These are phyloP conservation scores for Suhomyces pyralidae DNA, from an alignment of 805 yeast genomes.

Conservation along the genomic window DNA sequence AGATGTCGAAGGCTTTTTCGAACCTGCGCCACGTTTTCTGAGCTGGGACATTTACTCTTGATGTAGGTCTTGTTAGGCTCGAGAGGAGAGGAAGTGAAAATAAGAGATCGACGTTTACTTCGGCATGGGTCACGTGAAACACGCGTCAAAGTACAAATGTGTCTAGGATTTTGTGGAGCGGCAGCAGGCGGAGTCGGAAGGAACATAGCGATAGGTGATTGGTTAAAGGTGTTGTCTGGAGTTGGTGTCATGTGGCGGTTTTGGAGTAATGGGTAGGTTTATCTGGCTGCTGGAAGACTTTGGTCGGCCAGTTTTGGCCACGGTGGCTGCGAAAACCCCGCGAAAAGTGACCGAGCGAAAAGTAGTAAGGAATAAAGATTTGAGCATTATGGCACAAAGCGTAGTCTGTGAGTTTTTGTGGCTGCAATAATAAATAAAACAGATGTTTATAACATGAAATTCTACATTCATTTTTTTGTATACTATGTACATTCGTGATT, in stretches of 20 bases:
- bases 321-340: neutral
- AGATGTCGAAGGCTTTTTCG: neutral
- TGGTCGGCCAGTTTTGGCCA: neutral
- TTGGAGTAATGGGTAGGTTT: neutral
- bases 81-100: neutral
- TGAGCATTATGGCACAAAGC: neutral
- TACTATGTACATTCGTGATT: neutral
- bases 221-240: neutral
- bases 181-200: neutral
- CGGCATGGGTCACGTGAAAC: neutral
- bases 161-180: neutral
- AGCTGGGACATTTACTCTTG: neutral
- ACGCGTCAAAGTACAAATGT: neutral
- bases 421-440: too few species aligned
- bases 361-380: neutral
- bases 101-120: neutral
- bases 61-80: neutral
- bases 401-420: neutral
- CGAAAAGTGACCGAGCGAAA: neutral
- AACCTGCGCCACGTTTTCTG: neutral
- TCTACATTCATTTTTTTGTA: too few species aligned
- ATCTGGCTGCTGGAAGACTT: neutral
- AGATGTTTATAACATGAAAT: too few species aligned
- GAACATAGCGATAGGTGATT: neutral
- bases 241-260: neutral